phyloP scores from a whole-genome alignment of 2,329 filamentous ascomycete genomes.

The Ophidiomyces ophidiicola region DNA sequence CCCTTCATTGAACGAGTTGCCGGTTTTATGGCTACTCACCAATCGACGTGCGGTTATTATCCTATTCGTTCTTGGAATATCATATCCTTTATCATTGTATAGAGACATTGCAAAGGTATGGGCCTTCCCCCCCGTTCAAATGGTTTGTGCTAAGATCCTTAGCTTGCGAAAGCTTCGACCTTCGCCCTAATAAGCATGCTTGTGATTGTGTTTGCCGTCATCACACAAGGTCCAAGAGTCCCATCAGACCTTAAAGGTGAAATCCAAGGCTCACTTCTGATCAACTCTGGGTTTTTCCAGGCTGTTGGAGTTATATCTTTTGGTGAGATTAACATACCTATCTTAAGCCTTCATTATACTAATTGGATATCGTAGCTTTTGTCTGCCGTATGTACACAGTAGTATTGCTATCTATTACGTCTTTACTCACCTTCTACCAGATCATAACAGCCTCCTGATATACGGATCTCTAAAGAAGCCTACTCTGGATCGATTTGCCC shows the following conservation, averaged over 20 bases:
- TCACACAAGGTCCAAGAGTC: conserved; percentile 68
- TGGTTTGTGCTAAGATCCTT: conserved; percentile 24
- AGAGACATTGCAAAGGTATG: conserved; percentile 89
- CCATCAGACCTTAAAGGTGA: conserved; percentile 59
- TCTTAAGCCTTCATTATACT: conserved; percentile 19
- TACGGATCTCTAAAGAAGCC: conserved; percentile 91
- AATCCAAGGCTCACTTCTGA: conserved; percentile 57
- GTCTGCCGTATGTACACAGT: conserved; percentile 46
- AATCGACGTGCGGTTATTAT: conserved; percentile 74
- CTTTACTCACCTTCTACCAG: conserved; percentile 22
- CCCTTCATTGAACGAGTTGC: conserved; percentile 57
- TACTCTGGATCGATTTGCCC: conserved; percentile 87
- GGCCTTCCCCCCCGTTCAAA: conserved; percentile 1
- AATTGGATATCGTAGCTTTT: conserved; percentile 40
- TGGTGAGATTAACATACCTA: conserved; percentile 44
- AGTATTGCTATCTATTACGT: conserved; percentile 13
- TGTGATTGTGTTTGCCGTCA: conserved; percentile 75
- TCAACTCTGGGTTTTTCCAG: conserved; percentile 84
- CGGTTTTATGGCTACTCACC: conserved; percentile 70
- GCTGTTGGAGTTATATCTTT: conserved; percentile 97
- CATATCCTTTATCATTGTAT: conserved; percentile 85
- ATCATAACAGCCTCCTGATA: conserved; percentile 95
- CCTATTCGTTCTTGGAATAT: conserved; percentile 74
- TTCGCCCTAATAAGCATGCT: conserved; percentile 86
- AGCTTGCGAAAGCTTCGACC: conserved; percentile 93